These are phyloP conservation scores for Calonectria fujianensis DNA, from an alignment of 2,329 filamentous ascomycete genomes.

Conservation along the genomic window DNA sequence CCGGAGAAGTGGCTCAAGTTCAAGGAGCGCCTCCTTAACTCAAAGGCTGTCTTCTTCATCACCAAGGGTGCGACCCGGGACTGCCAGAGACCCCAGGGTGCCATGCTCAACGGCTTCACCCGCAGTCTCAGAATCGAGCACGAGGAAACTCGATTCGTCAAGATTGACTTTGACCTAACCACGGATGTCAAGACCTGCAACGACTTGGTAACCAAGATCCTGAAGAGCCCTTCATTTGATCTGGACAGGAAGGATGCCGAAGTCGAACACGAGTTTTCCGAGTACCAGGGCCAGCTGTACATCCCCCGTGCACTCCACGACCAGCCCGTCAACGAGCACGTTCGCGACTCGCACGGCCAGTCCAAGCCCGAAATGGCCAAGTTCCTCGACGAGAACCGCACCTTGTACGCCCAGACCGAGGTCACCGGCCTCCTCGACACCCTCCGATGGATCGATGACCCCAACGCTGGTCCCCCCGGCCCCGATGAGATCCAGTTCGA, in stretches of 20 bases:
- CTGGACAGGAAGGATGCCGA: slow-evolving; percentile 26
- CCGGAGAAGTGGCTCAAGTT: slow-evolving; percentile 29
- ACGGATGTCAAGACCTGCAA: slow-evolving; percentile 1
- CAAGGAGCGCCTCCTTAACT: slow-evolving; percentile 20
- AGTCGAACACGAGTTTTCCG: slow-evolving; percentile 31
- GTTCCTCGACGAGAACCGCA: slow-evolving; percentile 28
- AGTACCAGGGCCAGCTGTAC: slow-evolving; percentile 30
- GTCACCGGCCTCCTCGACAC: slow-evolving; percentile 30
- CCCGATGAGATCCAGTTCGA: slow-evolving; percentile 34
- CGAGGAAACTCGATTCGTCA: slow-evolving; percentile 31
- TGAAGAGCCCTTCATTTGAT: slow-evolving; percentile 32
- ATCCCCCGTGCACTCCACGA: slow-evolving; percentile 32
- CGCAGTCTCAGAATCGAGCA: slow-evolving; percentile 34
- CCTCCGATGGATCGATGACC: slow-evolving; percentile 30
- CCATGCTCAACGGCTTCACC: slow-evolving; percentile 30
- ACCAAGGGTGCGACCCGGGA: slow-evolving; percentile 28
- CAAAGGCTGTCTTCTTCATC: slow-evolving; percentile 34
- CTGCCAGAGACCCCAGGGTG: slow-evolving; percentile 32
- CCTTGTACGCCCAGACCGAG: slow-evolving; percentile 26
- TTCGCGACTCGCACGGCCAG: slow-evolving; percentile 28
- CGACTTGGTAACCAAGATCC: slow-evolving; percentile 24
- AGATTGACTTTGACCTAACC: slow-evolving; percentile 29
- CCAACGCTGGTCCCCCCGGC: slow-evolving; percentile 18
- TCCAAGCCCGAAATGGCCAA: slow-evolving; percentile 31
- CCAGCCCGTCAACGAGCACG: slow-evolving; percentile 19